Evolutionary conservation across 2,329 filamentous ascomycete species (phyloP).

Genomic region (Cercospora sp.): DNA sequence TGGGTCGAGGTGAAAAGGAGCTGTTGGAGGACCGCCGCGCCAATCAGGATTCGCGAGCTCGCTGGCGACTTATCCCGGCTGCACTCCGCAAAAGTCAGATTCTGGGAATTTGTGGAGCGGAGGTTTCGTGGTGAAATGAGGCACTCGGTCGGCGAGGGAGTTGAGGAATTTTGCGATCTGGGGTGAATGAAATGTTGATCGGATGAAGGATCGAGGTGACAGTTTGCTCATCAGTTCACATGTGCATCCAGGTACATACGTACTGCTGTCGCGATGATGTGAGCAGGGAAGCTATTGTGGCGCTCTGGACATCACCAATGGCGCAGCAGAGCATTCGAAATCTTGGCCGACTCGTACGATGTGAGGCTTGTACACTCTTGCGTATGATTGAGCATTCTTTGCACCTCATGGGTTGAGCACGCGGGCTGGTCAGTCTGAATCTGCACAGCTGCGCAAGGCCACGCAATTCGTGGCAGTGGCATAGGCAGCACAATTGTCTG

Average conservation of each 20-base stretch:
- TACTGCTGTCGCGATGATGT: neutral
- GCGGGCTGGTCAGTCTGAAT: neutral
- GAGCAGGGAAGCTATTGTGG: neutral
- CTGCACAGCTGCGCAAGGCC: neutral
- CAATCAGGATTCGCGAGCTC: neutral
- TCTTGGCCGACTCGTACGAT: conserved; percentile 6
- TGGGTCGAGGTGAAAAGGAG: neutral
- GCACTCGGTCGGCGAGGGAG: neutral
- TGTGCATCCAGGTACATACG: neutral
- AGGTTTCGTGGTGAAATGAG: neutral
- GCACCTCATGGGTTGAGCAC: neutral
- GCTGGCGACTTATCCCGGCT: neutral
- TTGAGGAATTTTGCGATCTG: neutral
- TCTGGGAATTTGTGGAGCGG: neutral
- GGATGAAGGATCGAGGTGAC: neutral
- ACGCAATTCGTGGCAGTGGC: neutral
- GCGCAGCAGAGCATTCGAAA: neutral
- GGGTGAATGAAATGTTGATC: neutral
- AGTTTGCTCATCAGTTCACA: neutral
- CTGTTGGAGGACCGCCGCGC: neutral
- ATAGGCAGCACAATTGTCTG: neutral
- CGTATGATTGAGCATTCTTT: neutral
- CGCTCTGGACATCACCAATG: neutral
- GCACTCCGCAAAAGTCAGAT: conserved; percentile 2
- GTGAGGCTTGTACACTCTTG: conserved; percentile 24